Evolutionary conservation across 169 alveolate species (phyloP), one percentile per base, ranked within the genome.

Genomic region (Eimeria necatrix): DNA sequence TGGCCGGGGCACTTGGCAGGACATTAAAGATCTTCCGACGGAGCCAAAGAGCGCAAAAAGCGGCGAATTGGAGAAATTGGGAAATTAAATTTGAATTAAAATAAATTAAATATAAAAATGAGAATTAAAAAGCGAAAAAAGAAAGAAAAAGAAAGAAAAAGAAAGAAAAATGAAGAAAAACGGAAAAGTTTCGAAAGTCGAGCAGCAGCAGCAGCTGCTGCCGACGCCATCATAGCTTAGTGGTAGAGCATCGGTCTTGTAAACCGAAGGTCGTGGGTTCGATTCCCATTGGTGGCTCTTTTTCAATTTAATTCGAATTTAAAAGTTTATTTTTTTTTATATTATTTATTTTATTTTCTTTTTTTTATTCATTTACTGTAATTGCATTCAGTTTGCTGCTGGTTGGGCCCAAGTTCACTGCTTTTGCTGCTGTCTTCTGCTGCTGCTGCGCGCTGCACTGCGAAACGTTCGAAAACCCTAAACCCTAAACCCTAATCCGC

Each of bases 181-280:
- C 12, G 10, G 18, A 56, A 56, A 56, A 9, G 1, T 16, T 56
- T 56, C n/a, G 41, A 32, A 32, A 32, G 41, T 0, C 41, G 41
- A 0, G 41, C 41, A 32, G 2, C 41, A 32, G 41, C 41, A 32
- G 41, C 41, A 32, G 41, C 41, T 32, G 41, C 41, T 32, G 41
- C 41, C 41, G 41, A 2, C 49, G 93, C 96, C 96, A 80, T 70
- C 96, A 81, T 93, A 93, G 93, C 96, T 76, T 93, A 93, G 93
- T 60, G 95, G 95, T 83, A 93, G 86, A 74, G 95, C 95, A 80
- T 93, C 95, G 95, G 95, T 93, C 95, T 93, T 93, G 95, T 93
- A 93, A 93, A 93, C 95, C 95, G 95, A 93, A 93, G 95, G 95
- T 84, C 95, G 95, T 93, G 95, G 95, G 95, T 93, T 93, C 95